phyloP scores from a whole-genome alignment of 139 green algal species.

The Marvania coccoides region DNA sequence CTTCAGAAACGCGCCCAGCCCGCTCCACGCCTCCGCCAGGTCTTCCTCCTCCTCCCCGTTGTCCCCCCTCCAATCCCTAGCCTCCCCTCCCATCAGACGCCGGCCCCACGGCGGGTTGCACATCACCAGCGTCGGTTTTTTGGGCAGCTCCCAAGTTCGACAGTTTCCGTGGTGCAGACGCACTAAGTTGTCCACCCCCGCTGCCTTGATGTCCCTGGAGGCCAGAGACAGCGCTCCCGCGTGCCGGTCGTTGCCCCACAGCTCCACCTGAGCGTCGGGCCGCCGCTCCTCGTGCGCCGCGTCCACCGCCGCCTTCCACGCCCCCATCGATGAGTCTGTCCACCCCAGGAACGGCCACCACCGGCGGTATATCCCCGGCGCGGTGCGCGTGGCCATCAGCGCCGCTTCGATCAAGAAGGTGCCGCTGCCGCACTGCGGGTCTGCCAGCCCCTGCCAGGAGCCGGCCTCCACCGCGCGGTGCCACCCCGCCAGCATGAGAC shows the following conservation, averaged over 20 bases:
- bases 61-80: background rate
- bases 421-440: slow-evolving; percentile 90
- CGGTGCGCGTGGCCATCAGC: slow-evolving; percentile 63
- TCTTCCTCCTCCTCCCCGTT: background rate
- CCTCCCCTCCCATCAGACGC: slow-evolving; percentile 30
- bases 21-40: slow-evolving; percentile 40
- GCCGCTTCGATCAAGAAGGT: slow-evolving; percentile 87
- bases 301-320: slow-evolving; percentile 30
- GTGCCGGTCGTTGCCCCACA: slow-evolving; percentile 64
- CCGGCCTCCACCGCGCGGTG: background rate
- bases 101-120: slow-evolving; percentile 87
- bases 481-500: slow-evolving; percentile 64
- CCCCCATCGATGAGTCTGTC: slow-evolving; percentile 43
- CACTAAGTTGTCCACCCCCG: slow-evolving; percentile 32
- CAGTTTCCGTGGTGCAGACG: slow-evolving; percentile 34
- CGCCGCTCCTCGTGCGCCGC: background rate
- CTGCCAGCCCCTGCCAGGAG: slow-evolving; percentile 39
- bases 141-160: slow-evolving; percentile 26
- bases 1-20: slow-evolving; percentile 55
- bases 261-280: background rate
- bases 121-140: slow-evolving; percentile 55
- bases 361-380: slow-evolving; percentile 61
- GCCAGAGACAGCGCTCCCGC: slow-evolving; percentile 49
- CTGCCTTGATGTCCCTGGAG: slow-evolving; percentile 16
- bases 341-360: slow-evolving; percentile 65